These are phyloP conservation scores for Mycena epipterygia DNA, from an alignment of 768 basidiomycete species.

Conservation along the genomic window DNA sequence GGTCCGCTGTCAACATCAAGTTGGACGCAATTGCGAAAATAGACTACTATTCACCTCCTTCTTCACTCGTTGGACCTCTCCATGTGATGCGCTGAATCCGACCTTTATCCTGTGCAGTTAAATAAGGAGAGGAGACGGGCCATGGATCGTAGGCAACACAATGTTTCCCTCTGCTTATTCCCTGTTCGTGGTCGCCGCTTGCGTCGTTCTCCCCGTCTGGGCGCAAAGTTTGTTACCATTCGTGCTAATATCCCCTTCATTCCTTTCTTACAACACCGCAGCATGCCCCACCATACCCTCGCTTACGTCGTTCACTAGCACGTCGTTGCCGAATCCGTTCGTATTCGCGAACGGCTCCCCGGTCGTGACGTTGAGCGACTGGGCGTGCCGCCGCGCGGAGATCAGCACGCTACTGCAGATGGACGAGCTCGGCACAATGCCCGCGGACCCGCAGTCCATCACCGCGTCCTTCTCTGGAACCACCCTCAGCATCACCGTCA, in stretches of 20 bases:
- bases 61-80: not conserved
- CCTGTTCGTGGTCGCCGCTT: not conserved
- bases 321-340: constrained; percentile 67
- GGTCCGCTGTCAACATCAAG: no score
- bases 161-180: not conserved
- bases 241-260: no score
- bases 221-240: not conserved
- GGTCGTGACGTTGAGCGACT: constrained; percentile 60
- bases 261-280: no score
- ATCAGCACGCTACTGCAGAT: constrained; percentile 63
- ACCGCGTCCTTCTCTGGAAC: constrained; percentile 58
- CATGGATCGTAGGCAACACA: not conserved
- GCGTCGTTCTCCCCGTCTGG: constrained; percentile 5
- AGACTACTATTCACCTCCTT: not conserved
- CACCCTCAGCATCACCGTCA: constrained; percentile 64
- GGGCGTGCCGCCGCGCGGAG: constrained; percentile 65
- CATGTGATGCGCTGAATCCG: not conserved
- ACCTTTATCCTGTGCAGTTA: not conserved
- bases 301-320: constrained; percentile 53
- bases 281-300: constrained; percentile 33
- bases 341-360: constrained; percentile 59
- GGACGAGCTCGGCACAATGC: constrained; percentile 67
- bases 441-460: constrained; percentile 60
- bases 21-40: not conserved
- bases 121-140: not conserved